A percentile compares a stretch with the other conserved stretches of the same genome.
Evolutionary conservation across 208 protist genomes (phyloP).

Genomic region (Trypanosoma grayi): DNA sequence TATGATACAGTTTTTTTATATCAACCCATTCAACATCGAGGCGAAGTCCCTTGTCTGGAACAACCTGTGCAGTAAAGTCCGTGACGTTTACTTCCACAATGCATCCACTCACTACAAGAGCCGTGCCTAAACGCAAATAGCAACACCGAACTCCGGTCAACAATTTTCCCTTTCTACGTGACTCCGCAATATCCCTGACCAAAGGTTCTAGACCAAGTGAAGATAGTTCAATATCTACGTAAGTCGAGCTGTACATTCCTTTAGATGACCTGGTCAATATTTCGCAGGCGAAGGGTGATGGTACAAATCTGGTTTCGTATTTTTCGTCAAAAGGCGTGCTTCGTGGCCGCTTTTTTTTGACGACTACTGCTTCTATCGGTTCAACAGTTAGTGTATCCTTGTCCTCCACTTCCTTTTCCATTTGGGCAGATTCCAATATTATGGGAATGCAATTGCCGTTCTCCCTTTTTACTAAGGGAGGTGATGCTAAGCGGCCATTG

Average conservation of each 20-base stretch:
- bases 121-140: constrained; percentile 51
- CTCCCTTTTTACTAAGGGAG: neutral
- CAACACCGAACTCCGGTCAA: constrained; percentile 40
- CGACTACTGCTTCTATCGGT: neutral
- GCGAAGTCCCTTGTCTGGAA: constrained; percentile 40
- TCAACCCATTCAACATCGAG: constrained; percentile 42
- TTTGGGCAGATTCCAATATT: neutral
- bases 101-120: constrained; percentile 48
- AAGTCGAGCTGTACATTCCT: constrained; percentile 30
- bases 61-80: constrained; percentile 38
- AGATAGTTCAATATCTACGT: constrained; percentile 29
- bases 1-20: constrained; percentile 37
- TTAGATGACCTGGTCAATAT: constrained; percentile 20
- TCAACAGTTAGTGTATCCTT: constrained; percentile 5
- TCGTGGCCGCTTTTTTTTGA: neutral
- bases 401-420: constrained; percentile 1
- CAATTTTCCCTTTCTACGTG: constrained; percentile 11
- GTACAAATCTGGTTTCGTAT: constrained; percentile 4
- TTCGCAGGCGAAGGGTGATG: constrained; percentile 21
- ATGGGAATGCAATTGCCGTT: neutral
- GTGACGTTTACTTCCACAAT: constrained; percentile 42
- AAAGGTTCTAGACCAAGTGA: constrained; percentile 23
- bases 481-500: constrained; percentile 9
- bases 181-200: neutral
- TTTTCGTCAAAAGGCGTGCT: neutral